Evolutionary conservation across 2,329 filamentous ascomycete genomes (phyloP).

Genomic region (Xenoacremonium recifei): DNA sequence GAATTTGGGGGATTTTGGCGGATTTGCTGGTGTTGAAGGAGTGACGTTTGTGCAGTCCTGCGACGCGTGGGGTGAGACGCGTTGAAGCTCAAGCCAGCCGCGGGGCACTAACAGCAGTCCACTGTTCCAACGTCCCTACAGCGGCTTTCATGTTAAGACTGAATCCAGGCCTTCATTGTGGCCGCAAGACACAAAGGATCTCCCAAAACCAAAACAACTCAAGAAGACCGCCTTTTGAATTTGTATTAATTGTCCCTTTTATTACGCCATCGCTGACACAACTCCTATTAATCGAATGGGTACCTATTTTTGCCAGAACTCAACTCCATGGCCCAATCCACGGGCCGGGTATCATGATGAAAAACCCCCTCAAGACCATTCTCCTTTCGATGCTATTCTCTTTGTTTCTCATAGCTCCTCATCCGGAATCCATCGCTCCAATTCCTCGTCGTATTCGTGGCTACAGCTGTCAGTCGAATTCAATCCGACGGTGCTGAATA

Average conservation of each 20-base stretch:
- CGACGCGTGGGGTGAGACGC: constrained; percentile 24
- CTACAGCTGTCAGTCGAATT: constrained; percentile 21
- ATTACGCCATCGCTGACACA: too few relatives aligned
- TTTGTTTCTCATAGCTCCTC: constrained; percentile 1
- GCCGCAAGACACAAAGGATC: too few relatives aligned
- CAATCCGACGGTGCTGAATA: constrained; percentile 1
- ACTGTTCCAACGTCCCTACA: too few relatives aligned
- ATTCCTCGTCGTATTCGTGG: constrained; percentile 39
- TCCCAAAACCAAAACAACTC: too few relatives aligned
- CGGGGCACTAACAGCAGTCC: constrained; percentile 15
- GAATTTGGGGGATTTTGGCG: too few relatives aligned
- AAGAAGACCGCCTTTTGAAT: too few relatives aligned
- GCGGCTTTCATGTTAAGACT: too few relatives aligned
- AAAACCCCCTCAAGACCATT: neutral
- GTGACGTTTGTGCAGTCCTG: constrained; percentile 17
- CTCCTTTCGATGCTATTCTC: neutral
- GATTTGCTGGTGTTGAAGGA: constrained; percentile 17
- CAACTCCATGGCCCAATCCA: too few relatives aligned
- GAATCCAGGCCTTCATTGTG: too few relatives aligned
- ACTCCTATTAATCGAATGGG: too few relatives aligned
- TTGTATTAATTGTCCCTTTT: too few relatives aligned
- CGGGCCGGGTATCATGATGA: constrained; percentile 11
- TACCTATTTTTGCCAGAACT: too few relatives aligned
- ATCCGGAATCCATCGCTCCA: constrained; percentile 32
- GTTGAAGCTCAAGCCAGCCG: constrained; percentile 20